These are phyloP conservation scores for Yamadazyma ubonensis DNA, from an alignment of 805 yeast genomes.

Conservation along the genomic window DNA sequence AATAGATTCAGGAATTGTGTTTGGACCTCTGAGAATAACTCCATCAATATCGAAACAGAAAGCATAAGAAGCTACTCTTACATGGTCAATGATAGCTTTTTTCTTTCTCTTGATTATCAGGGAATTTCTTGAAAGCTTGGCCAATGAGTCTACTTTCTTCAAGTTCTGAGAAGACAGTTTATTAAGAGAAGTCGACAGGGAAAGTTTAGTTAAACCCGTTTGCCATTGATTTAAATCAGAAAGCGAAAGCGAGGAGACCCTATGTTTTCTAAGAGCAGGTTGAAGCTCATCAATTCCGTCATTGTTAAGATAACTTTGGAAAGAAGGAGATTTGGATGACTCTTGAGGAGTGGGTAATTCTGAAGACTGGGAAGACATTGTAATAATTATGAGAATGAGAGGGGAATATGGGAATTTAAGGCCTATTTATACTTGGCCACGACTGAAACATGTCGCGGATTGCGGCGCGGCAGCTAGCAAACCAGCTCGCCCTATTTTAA, in stretches of 20 bases:
- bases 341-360: slow-evolving; percentile 1
- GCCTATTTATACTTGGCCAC: slow-evolving; percentile 6
- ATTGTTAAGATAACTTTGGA: slow-evolving; percentile 62
- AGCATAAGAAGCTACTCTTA: slow-evolving; percentile 76
- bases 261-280: slow-evolving; percentile 60
- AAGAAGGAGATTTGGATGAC: slow-evolving; percentile 17
- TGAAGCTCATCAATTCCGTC: slow-evolving; percentile 70
- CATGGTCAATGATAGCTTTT: slow-evolving; percentile 61
- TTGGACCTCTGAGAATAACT: slow-evolving; percentile 81
- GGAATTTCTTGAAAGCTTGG: slow-evolving; percentile 46
- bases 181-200: slow-evolving; percentile 35
- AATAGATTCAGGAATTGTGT: slow-evolving; percentile 77
- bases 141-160: slow-evolving; percentile 44
- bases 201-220: slow-evolving; percentile 41
- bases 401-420: background rate
- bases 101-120: slow-evolving; percentile 47
- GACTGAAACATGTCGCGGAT: slow-evolving; percentile 1
- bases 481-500: no score
- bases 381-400: background rate
- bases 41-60: slow-evolving; percentile 95
- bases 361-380: slow-evolving; percentile 6
- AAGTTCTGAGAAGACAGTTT: slow-evolving; percentile 35
- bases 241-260: slow-evolving; percentile 65
- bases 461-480: no score
- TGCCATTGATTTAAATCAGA: slow-evolving; percentile 69